Percentiles rank a stretch among this genome's conserved stretches.
phyloP scores from a whole-genome alignment of 768 basidiomycete genomes.

The Leucocoprinus leucothites region DNA sequence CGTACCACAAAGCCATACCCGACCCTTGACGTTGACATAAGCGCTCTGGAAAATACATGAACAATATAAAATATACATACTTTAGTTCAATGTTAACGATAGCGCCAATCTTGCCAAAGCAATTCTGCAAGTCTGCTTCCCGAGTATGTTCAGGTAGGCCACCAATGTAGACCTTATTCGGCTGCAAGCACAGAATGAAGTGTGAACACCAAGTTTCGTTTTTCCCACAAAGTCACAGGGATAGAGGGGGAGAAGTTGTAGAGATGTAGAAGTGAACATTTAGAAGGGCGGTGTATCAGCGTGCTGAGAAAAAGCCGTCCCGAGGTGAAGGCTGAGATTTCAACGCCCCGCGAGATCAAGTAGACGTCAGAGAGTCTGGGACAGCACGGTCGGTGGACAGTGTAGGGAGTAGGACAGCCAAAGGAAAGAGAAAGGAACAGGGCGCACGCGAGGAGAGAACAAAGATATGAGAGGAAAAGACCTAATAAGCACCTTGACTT shows the following conservation, averaged over 20 bases:
- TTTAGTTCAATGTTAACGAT: conserved; percentile 81
- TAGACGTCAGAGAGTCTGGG: conserved; percentile 19
- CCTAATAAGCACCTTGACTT: conserved; percentile 84
- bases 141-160: conserved; percentile 86
- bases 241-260: conserved; percentile 17
- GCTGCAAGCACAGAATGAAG: conserved; percentile 59
- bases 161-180: conserved; percentile 92
- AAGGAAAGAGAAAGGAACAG: conserved; percentile 26
- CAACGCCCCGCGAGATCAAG: conserved; percentile 26
- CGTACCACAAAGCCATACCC: conserved; percentile 91
- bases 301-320: conserved; percentile 8
- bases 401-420: conserved; percentile 12
- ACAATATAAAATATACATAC: conserved; percentile 41
- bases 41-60: conserved; percentile 4
- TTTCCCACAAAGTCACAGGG: conserved; percentile 35
- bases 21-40: conserved; percentile 43
- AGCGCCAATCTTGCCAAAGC: conserved; percentile 81
- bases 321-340: conserved; percentile 12
- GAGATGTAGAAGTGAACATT: conserved; percentile 43
- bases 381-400: conserved; percentile 19
- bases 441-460: conserved; percentile 31
- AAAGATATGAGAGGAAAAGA: conserved; percentile 33
- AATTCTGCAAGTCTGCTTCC: conserved; percentile 79
- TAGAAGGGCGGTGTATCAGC: conserved; percentile 20
- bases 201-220: conserved; percentile 55